Conservation (phyloP, 495 filamentous ascomycete species). For the Chlorociboria aeruginascens region DNA sequence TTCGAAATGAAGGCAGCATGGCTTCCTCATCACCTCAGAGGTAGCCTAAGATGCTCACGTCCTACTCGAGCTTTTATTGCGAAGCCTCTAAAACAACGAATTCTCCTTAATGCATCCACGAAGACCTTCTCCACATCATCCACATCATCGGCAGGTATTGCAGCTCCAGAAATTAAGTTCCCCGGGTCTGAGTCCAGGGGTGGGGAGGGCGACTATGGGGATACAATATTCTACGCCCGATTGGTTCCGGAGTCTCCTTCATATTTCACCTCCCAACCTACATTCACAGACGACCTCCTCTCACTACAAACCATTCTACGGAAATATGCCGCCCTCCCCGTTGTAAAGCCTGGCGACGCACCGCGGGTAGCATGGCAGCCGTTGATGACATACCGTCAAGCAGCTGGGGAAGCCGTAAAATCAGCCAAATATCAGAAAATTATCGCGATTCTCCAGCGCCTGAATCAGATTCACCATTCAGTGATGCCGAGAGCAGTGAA, state of each 20-base stretch:
- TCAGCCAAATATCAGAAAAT: constrained; percentile 68
- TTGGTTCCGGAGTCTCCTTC: constrained; percentile 75
- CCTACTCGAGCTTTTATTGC: background rate
- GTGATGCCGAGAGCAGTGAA: constrained; percentile 60
- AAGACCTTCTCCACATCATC: constrained; percentile 12
- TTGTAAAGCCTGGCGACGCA: constrained; percentile 45
- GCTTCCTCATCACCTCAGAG: constrained; percentile 8
- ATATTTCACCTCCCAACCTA: constrained; percentile 81
- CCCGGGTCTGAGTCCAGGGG: background rate
- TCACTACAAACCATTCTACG: constrained; percentile 55
- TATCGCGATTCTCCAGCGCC: constrained; percentile 57
- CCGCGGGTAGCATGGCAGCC: constrained; percentile 79
- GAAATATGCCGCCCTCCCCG: constrained; percentile 60
- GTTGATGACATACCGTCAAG: constrained; percentile 58
- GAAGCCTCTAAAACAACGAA: background rate
- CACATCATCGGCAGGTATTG: constrained; percentile 5
- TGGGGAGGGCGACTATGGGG: background rate
- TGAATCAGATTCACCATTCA: constrained; percentile 77
- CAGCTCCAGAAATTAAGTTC: constrained; percentile 17
- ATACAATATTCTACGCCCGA: constrained; percentile 35
- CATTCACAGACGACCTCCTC: constrained; percentile 79
- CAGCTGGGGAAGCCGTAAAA: constrained; percentile 65
- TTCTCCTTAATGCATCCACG: background rate
- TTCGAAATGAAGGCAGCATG: constrained; percentile 18
- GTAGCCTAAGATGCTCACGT: constrained; percentile 10